A percentile compares a stretch with the other conserved stretches of the same genome.
These are phyloP conservation scores for Paraphaeosphaeria minitans DNA, from an alignment of 2,329 filamentous ascomycete genomes.

Conservation along the genomic window DNA sequence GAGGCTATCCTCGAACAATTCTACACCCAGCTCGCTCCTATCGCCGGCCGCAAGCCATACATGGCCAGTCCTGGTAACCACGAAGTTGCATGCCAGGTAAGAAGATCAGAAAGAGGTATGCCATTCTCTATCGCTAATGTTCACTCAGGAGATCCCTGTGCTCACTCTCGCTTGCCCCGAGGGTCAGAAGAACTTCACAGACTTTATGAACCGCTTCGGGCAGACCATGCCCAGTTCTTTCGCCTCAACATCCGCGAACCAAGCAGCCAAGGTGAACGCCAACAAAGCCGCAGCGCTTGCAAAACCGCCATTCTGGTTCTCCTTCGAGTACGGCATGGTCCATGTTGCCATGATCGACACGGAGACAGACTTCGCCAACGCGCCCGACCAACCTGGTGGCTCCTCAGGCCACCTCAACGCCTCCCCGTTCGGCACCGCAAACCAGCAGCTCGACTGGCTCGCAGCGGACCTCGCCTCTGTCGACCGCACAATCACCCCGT, in stretches of 20 bases:
- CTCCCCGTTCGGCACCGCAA: constrained; percentile 56
- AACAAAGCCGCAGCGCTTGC: constrained; percentile 53
- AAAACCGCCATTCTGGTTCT: constrained; percentile 64
- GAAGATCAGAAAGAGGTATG: background rate
- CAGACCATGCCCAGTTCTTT: constrained; percentile 54
- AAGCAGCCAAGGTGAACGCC: constrained; percentile 50
- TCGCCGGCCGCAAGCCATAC: constrained; percentile 61
- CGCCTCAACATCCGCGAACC: constrained; percentile 54
- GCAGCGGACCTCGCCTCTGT: constrained; percentile 62
- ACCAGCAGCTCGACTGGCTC: constrained; percentile 61
- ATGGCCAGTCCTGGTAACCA: constrained; percentile 65
- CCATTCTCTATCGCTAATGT: background rate
- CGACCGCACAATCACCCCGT: constrained; percentile 61
- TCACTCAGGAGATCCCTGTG: constrained; percentile 44
- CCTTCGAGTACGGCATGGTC: constrained; percentile 64
- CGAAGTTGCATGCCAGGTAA: constrained; percentile 42
- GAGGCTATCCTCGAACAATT: constrained; percentile 63
- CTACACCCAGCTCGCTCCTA: constrained; percentile 60
- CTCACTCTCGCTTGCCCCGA: constrained; percentile 51
- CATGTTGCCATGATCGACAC: constrained; percentile 63
- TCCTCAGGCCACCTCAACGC: constrained; percentile 48
- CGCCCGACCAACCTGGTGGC: constrained; percentile 53
- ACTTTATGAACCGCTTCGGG: constrained; percentile 61
- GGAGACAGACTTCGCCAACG: constrained; percentile 61
- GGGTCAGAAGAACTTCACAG: constrained; percentile 62